Base-by-base conservation (phyloP, 1,139 yeast genomes). In the Diutina rugosa region DNA sequence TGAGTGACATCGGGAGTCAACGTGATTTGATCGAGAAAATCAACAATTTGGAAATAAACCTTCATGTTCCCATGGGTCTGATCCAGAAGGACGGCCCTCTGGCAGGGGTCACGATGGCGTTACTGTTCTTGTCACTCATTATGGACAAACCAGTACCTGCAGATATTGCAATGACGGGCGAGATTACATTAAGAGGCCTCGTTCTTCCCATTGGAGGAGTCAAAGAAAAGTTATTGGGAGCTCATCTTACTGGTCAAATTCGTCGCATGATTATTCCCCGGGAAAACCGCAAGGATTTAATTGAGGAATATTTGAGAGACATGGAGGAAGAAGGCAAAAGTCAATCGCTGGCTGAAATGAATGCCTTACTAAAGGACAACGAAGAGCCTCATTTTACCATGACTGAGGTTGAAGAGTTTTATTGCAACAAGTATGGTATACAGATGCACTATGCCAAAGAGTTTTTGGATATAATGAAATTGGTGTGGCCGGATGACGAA, bases 11-110 rank as follows among this genome's bases (percentile, higher is more conserved):
- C 41, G 64, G 66, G 18, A 64, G 65, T 16, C 60, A 61, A 47
- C 67, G 67, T 14, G 64, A 68, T 41, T 64, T 79, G 44, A 64
- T 76, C 51, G 76, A 73, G 55, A 70, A 69, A 61, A 77, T 81
- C 61, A 79, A 78, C 60, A 77, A 76, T 58, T 69, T 80, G 57
- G 90, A 86, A 59, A 78, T 88, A 58, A 95, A 90, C 69, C 70
- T 90, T 62, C 97, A 90, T 67, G 96, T 90, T 51, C 97, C 97
- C 0, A 85, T 86, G 74, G 97, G 97, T 0, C 87, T 95, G 0
- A 78, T 90, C 51, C 84, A 87, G 45, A 90, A 90, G 69, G 97
- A 90, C 67, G 97, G 97, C 0, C 97, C 97, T 1, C 84, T 91
- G 47, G 97, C 97, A 0, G 97, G 97, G 48, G 82, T 89, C 51